A percentile compares a stretch with the other conserved stretches of the same genome.
Evolutionary conservation across 495 filamentous ascomycete species (phyloP).

Genomic region (Talaromyces adpressus): DNA sequence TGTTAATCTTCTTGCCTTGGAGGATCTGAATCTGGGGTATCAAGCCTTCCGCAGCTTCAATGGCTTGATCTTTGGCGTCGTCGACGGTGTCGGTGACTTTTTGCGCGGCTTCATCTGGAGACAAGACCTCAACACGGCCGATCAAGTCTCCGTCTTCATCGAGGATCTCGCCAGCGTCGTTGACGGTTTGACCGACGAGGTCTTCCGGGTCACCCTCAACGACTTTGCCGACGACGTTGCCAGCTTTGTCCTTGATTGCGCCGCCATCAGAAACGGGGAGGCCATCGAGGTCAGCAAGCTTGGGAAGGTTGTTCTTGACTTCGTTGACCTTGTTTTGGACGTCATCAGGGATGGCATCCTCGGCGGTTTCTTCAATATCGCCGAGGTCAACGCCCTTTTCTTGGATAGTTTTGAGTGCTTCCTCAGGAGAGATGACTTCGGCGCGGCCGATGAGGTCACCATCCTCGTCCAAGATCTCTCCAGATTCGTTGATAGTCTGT

Average conservation of each 20-base stretch:
- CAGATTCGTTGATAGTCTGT: conserved; percentile 51
- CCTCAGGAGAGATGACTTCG: conserved; percentile 42
- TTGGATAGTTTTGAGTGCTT: conserved; percentile 22
- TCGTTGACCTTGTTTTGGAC: conserved; percentile 13
- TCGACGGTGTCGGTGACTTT: conserved; percentile 18
- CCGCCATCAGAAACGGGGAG: conserved; percentile 53
- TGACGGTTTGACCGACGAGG: conserved; percentile 16
- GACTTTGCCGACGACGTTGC: conserved; percentile 49
- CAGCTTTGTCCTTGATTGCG: conserved; percentile 45
- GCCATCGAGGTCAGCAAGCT: conserved; percentile 48
- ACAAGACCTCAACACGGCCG: conserved; percentile 15
- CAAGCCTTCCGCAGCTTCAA: conserved; percentile 22
- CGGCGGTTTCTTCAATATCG: conserved; percentile 14
- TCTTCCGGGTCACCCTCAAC: conserved; percentile 51
- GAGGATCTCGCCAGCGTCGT: conserved; percentile 23
- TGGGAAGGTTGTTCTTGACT: conserved; percentile 25
- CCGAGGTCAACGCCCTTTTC: conserved; percentile 4
- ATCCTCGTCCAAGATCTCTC: conserved; percentile 58
- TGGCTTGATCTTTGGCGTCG: conserved; percentile 15
- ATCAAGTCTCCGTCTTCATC: conserved; percentile 23
- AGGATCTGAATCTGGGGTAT: conserved; percentile 40
- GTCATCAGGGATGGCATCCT: conserved; percentile 15
- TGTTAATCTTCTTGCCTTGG: conserved; percentile 45
- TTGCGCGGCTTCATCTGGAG: conserved; percentile 19
- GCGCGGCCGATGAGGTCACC: conserved; percentile 55